A percentile compares a stretch with the other conserved stretches of the same genome.
Evolutionary conservation across 768 basidiomycete species (phyloP).

Genomic region (Grammothele lineata): DNA sequence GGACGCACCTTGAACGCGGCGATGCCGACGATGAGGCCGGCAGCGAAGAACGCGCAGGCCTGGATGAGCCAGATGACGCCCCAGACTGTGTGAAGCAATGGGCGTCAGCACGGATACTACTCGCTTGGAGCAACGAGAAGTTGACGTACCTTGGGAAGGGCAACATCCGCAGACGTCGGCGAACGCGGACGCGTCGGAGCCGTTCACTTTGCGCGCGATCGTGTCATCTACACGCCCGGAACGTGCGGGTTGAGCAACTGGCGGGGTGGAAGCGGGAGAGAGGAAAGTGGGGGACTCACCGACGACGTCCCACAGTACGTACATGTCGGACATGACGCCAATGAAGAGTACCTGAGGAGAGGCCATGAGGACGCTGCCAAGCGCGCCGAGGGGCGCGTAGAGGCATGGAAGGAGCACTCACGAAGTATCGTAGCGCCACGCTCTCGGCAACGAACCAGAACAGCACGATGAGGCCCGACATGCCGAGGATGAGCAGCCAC

Average conservation of each 20-base stretch:
- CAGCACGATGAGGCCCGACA: constrained; percentile 72
- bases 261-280: neutral
- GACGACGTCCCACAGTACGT: constrained; percentile 85
- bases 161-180: constrained; percentile 83
- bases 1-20: constrained; percentile 71
- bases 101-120: neutral
- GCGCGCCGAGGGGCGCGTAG: neutral
- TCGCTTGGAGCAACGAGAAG: neutral
- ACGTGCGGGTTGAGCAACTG: too few species aligned
- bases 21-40: constrained; percentile 73
- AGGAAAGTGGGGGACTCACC: constrained; percentile 39
- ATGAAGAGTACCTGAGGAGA: constrained; percentile 67
- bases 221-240: constrained; percentile 83
- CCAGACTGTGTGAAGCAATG: constrained; percentile 52
- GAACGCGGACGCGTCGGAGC: constrained; percentile 84
- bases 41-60: constrained; percentile 69
- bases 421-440: constrained; percentile 73
- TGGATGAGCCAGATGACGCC: constrained; percentile 84
- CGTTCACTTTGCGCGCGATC: constrained; percentile 76
- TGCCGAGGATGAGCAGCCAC: constrained; percentile 73
- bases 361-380: neutral
- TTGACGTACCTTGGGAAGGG: constrained; percentile 62
- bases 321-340: constrained; percentile 85
- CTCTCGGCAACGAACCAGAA: constrained; percentile 83
- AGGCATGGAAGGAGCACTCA: too few species aligned